A percentile compares a stretch with the other conserved stretches of the same genome.
Evolutionary conservation across 495 filamentous ascomycete genomes (phyloP).

Genomic region (Penicillium longicatenatum): DNA sequence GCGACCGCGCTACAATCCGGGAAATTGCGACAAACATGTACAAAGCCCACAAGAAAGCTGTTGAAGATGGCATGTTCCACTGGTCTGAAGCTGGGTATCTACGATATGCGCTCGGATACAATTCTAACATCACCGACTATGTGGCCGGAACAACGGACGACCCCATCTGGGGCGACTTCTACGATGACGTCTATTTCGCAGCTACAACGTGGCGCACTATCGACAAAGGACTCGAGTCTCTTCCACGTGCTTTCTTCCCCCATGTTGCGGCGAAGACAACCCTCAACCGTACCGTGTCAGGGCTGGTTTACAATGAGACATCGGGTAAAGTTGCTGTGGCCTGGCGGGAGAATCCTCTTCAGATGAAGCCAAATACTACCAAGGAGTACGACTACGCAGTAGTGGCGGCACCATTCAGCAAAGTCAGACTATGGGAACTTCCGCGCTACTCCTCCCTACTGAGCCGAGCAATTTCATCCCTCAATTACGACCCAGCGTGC

Average conservation of each 20-base stretch:
- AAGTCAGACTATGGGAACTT: conserved; percentile 55
- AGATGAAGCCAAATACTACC: conserved; percentile 41
- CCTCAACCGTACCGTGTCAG: conserved; percentile 55
- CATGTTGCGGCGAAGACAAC: conserved; percentile 55
- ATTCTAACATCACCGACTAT: conserved; percentile 57
- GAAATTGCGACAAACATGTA: conserved; percentile 61
- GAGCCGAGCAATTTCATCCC: conserved; percentile 58
- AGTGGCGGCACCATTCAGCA: conserved; percentile 62
- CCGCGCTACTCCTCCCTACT: conserved; percentile 53
- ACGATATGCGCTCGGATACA: conserved; percentile 55
- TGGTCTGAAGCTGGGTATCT: conserved; percentile 67
- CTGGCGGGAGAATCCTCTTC: conserved; percentile 45
- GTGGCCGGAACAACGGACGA: conserved; percentile 29
- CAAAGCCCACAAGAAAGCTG: conserved; percentile 55
- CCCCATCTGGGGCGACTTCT: conserved; percentile 45
- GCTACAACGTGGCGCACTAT: conserved; percentile 65
- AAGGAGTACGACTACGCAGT: conserved; percentile 66
- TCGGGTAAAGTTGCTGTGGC: conserved; percentile 48
- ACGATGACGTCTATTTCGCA: conserved; percentile 54
- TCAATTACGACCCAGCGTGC: conserved; percentile 61
- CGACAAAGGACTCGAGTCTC: conserved; percentile 60
- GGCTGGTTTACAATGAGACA: conserved; percentile 39
- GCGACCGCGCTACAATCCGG: conserved; percentile 36
- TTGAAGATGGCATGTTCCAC: conserved; percentile 41
- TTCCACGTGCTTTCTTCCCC: conserved; percentile 64